phyloP scores from a whole-genome alignment of 495 filamentous ascomycete genomes.

The Talaromyces ruber region DNA sequence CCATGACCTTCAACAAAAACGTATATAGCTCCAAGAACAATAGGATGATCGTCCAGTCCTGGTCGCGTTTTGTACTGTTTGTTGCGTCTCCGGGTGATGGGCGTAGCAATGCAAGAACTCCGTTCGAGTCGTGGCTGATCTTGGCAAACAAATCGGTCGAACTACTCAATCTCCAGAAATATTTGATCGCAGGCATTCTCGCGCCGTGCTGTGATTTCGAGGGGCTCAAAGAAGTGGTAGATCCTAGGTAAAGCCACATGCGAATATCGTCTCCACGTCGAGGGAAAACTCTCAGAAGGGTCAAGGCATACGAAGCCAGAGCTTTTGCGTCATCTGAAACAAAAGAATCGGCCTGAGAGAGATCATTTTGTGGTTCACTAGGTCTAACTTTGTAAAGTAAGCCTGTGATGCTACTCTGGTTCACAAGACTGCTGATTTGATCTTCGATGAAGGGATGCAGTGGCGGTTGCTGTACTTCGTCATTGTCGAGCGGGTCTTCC shows the following conservation, averaged over 20 bases:
- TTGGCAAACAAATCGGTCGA: slow-evolving; percentile 56
- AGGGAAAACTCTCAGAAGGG: slow-evolving; percentile 80
- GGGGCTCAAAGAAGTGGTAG: slow-evolving; percentile 40
- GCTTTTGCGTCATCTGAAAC: slow-evolving; percentile 54
- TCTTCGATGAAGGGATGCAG: slow-evolving; percentile 50
- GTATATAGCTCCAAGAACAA: slow-evolving; percentile 92
- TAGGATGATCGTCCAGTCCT: slow-evolving; percentile 83
- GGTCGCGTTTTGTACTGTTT: slow-evolving; percentile 30
- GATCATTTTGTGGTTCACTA: slow-evolving; percentile 16
- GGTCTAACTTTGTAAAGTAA: slow-evolving; percentile 40
- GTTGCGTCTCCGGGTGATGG: slow-evolving; percentile 14
- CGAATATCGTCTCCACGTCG: slow-evolving; percentile 78
- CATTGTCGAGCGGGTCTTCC: slow-evolving; percentile 14
- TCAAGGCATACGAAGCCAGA: slow-evolving; percentile 80
- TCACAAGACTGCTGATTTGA: slow-evolving; percentile 54
- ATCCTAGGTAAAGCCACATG: slow-evolving; percentile 87
- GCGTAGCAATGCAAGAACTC: slow-evolving; percentile 50
- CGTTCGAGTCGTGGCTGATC: slow-evolving; percentile 50
- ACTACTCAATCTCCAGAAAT: slow-evolving; percentile 75
- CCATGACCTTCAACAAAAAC: slow-evolving; percentile 83
- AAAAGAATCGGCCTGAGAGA: slow-evolving; percentile 16
- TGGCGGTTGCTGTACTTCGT: slow-evolving; percentile 14
- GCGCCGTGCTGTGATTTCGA: slow-evolving; percentile 25
- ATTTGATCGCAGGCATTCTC: slow-evolving; percentile 67
- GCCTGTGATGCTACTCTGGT: slow-evolving; percentile 55